Base-by-base conservation (phyloP, 2,329 filamentous ascomycete genomes). In the Bipolaris cookei region DNA sequence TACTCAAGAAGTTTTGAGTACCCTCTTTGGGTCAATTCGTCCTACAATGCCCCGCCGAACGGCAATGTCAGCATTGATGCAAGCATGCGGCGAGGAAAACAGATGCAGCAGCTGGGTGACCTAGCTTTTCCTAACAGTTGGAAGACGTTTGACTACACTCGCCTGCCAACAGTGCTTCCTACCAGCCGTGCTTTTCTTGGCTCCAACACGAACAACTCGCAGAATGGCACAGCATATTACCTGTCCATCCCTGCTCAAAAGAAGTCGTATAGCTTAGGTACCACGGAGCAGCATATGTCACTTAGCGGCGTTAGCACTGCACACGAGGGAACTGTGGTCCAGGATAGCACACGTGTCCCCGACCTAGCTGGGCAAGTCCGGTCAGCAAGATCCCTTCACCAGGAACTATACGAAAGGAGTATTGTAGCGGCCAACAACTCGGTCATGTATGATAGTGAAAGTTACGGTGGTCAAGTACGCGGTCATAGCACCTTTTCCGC, bases 51-150 rank as follows among this genome's bases (percentile, higher is more conserved):
- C 11, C 68, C 80, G 23, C 51, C 78, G 2, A 65, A 62, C 16
- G 79, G 79, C 13, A 77, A 77, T 45, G 75, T 79, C 48, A 79
- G 77, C 2, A 80, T 84, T 53, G 67, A 77, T 21, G 84, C 80
- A 10, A 72, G 67, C n/a, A 72, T 88, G 63, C 73, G 73, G 41
- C 80, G 82, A 13, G 81, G 80, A 11, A 80, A 86, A 34, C 67
- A 80, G 16, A 78, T 84, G 7, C 68, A 77, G 23, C 78, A 79
- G 23, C 57, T 76, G 21, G 82, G 82, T 4, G 68, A 74, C 7
- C 73, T 82, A 1, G 79, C 84, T 23, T 86, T 90, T 48, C 84
- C 88, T 0, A 85, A 82, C 0, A 86, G 86, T 1, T 75, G 89
- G 2, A 84, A 89, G 61, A 82, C 83, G 0, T 88, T 83, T 82